Evolutionary conservation across 2,329 filamentous ascomycete species (phyloP).

Genomic region (Fusarium kyushuense): DNA sequence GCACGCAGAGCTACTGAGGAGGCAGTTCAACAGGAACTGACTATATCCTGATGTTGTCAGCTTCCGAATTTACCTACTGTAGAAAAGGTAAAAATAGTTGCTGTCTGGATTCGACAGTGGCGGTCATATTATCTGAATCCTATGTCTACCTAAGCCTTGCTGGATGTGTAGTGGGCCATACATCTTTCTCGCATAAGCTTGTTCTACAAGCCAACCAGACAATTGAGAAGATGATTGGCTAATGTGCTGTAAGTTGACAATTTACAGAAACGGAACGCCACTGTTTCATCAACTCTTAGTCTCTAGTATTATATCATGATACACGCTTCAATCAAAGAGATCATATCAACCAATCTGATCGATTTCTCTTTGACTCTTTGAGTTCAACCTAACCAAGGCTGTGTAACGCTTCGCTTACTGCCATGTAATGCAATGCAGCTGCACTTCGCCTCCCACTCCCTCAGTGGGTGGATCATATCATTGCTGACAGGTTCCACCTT

Average conservation of each 20-base stretch:
- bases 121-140: background rate
- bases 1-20: background rate
- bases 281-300: constrained; percentile 10
- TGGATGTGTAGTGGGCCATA: background rate
- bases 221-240: background rate
- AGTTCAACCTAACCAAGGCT: constrained; percentile 11
- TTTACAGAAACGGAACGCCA: constrained; percentile 17
- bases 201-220: background rate
- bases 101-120: background rate
- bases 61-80: background rate
- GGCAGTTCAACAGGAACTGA: background rate
- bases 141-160: background rate
- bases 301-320: background rate
- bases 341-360: background rate
- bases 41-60: background rate
- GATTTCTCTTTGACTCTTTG: background rate
- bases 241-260: background rate
- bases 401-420: constrained; percentile 15
- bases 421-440: constrained; percentile 1
- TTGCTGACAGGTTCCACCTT: constrained; percentile 28
- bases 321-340: background rate
- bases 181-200: constrained; percentile 1
- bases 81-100: background rate
- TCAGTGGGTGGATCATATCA: constrained; percentile 14
- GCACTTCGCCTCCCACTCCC: constrained; percentile 33